Conservation (phyloP, 164 flowering plant genomes). For the Tetrastigma voinierianum region DNA sequence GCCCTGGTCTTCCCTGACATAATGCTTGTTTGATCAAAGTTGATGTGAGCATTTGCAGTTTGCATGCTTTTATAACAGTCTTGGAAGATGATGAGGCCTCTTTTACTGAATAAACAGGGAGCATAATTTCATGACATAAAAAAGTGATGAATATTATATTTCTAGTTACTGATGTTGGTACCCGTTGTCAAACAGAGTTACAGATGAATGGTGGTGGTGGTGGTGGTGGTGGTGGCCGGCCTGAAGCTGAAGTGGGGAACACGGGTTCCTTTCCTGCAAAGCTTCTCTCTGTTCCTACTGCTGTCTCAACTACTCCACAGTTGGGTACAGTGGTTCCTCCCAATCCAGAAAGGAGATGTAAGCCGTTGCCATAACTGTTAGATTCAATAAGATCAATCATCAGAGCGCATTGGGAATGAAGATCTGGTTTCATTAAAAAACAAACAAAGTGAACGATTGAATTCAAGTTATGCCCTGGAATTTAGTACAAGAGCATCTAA, state of each 20-base stretch:
- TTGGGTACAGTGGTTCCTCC: slow-evolving; percentile 3
- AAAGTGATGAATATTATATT: neutral
- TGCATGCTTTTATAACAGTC: too few species aligned
- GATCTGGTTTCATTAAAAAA: slow-evolving; percentile 38
- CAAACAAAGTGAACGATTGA: slow-evolving; percentile 36
- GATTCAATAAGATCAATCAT: slow-evolving; percentile 61
- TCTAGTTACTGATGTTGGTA: neutral
- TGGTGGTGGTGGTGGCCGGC: slow-evolving; percentile 17
- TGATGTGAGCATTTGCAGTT: too few species aligned
- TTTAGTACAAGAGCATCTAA: neutral
- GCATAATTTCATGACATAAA: too few species aligned
- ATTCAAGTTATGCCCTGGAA: slow-evolving; percentile 1
- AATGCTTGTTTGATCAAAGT: too few species aligned
- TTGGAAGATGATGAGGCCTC: too few species aligned
- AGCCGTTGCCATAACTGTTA: too few species aligned
- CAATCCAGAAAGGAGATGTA: slow-evolving; percentile 32
- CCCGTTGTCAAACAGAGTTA: slow-evolving; percentile 41
- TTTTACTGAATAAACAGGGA: too few species aligned
- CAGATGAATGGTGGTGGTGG: slow-evolving; percentile 20
- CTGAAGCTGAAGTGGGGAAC: slow-evolving; percentile 34
- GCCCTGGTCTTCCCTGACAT: too few species aligned
- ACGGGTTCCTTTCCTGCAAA: slow-evolving; percentile 13
- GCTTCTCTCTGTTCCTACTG: slow-evolving; percentile 15
- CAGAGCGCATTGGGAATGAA: slow-evolving; percentile 79
- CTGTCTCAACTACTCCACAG: slow-evolving; percentile 14